Percentiles rank a stretch among this genome's conserved stretches.
Evolutionary conservation across 441 rosid species (phyloP).

Genomic region (Adansonia madagascariensis): DNA sequence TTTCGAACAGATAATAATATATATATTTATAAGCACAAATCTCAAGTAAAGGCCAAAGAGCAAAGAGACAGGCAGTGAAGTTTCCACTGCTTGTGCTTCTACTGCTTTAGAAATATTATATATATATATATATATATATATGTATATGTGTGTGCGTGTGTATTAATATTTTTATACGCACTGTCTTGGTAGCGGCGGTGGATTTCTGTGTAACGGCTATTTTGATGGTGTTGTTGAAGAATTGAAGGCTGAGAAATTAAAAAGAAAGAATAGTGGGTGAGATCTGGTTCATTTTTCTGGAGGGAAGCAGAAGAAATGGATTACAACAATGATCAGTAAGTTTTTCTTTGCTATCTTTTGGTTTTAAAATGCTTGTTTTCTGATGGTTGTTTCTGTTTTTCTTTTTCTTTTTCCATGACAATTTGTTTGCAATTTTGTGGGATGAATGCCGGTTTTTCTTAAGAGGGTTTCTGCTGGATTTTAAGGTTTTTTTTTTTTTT

Average conservation of each 20-base stretch:
- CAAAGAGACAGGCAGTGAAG: too few relatives aligned
- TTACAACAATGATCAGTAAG: slow-evolving; percentile 44
- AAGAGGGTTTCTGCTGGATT: background rate
- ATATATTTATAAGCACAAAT: too few relatives aligned
- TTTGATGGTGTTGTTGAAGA: slow-evolving; percentile 27
- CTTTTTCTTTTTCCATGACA: background rate
- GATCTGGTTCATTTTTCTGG: background rate
- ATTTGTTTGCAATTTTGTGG: background rate
- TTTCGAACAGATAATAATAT: too few relatives aligned
- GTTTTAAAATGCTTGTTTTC: slow-evolving; percentile 35
- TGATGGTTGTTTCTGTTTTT: background rate
- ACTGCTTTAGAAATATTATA: too few relatives aligned
- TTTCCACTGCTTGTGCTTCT: too few relatives aligned
- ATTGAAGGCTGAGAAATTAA: background rate
- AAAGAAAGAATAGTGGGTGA: background rate
- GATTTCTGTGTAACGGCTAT: slow-evolving; percentile 43
- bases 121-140: too few relatives aligned
- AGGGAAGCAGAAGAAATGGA: slow-evolving; percentile 45
- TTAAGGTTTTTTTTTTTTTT: background rate
- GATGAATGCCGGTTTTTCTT: background rate
- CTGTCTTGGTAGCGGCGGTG: background rate
- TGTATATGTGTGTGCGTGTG: too few relatives aligned
- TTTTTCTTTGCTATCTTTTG: slow-evolving; percentile 12
- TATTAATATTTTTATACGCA: background rate
- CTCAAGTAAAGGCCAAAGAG: too few relatives aligned